Evolutionary conservation across 148 eudicot species (phyloP).

Genomic region (Arctostaphylos glauca): DNA sequence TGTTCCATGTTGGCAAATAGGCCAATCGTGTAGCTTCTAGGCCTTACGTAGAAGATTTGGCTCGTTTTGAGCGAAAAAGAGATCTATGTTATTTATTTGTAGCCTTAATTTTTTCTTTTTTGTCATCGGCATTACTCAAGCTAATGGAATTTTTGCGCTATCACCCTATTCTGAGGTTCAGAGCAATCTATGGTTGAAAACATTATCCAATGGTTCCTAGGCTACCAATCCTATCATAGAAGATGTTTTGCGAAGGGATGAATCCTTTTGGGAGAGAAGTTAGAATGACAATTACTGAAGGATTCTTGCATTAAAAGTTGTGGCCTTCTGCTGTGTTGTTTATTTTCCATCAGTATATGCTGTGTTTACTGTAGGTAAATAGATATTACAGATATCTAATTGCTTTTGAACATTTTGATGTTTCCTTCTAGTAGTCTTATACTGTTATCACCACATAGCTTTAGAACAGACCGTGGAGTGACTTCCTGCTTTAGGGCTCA

Average conservation of each 20-base stretch:
- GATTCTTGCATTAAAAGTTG: conserved; percentile 1
- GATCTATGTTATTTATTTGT: neutral
- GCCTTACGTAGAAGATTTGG: neutral
- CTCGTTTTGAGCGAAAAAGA: neutral
- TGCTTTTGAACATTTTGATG: neutral
- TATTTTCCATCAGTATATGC: neutral
- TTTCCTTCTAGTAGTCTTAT: neutral
- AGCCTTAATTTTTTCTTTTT: neutral
- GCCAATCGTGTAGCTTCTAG: neutral
- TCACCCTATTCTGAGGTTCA: neutral
- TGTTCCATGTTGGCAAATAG: neutral
- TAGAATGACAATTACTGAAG: neutral
- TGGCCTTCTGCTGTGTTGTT: neutral
- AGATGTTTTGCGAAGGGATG: neutral
- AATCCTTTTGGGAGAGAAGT: neutral
- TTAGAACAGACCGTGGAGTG: conserved; percentile 3
- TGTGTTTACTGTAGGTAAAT: neutral
- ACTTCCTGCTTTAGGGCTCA: neutral
- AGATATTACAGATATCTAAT: no score
- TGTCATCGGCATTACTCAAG: neutral
- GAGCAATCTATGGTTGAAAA: neutral
- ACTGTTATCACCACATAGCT: neutral
- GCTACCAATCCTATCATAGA: neutral
- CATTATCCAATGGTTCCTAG: neutral
- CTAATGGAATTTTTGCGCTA: neutral